These are phyloP conservation scores for Agrocybe pediades DNA, from an alignment of 768 basidiomycete species.

Conservation along the genomic window DNA sequence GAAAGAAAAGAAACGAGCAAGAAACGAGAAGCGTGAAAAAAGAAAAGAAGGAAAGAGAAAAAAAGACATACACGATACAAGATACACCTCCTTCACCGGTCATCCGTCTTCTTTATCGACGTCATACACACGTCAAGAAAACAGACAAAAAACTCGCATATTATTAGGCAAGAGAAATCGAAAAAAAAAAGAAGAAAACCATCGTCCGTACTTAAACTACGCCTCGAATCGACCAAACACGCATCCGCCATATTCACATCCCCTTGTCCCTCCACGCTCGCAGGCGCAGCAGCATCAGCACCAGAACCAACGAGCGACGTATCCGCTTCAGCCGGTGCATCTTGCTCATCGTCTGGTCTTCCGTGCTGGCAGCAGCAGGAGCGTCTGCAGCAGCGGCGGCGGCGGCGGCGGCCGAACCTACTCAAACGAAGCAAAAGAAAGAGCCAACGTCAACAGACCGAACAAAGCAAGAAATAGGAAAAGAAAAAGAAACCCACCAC, in stretches of 20 bases:
- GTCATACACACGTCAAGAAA: too few species aligned
- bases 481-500: conserved; percentile 12
- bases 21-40: too few species aligned
- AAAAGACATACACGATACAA: neutral
- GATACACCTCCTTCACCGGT: neutral
- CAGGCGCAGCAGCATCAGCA: neutral
- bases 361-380: neutral
- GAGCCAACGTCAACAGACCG: too few species aligned
- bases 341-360: conserved; percentile 22
- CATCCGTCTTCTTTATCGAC: too few species aligned
- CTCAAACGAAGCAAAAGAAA: neutral
- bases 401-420: conserved; percentile 1
- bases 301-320: conserved; percentile 31
- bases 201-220: too few species aligned
- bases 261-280: too few species aligned
- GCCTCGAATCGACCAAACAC: too few species aligned
- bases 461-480: too few species aligned
- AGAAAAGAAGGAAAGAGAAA: too few species aligned
- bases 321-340: conserved; percentile 31
- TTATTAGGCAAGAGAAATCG: neutral
- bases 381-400: neutral
- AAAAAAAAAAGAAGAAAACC: conserved; percentile 1
- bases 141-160: too few species aligned
- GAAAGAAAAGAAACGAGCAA: neutral
- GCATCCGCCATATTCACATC: too few species aligned